Conservation (phyloP, 345 rosid genomes). For the Aquilaria malaccensis region DNA sequence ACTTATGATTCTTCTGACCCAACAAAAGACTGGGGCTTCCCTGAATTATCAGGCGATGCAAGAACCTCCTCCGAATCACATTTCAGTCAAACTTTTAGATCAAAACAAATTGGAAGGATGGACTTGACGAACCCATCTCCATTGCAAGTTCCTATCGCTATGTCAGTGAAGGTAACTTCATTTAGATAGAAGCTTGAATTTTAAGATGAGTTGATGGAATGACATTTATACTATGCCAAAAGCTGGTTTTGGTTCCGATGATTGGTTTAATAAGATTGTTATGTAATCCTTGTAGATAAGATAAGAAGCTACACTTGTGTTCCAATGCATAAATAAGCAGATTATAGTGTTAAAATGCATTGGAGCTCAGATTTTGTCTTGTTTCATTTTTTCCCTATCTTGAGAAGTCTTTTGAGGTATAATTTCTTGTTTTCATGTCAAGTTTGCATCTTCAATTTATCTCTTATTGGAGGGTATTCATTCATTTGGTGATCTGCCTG, state of each 20-base stretch:
- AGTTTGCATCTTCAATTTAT: no score
- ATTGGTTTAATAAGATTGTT: no score
- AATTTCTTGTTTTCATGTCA: no score
- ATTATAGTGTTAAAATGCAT: no score
- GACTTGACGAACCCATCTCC: constrained; percentile 13
- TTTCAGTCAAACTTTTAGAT: constrained; percentile 22
- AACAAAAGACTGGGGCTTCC: constrained; percentile 83
- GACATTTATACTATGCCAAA: background rate
- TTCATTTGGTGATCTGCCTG: background rate
- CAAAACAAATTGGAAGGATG: constrained; percentile 22
- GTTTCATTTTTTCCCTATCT: no score
- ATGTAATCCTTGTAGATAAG: no score
- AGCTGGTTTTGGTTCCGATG: no score
- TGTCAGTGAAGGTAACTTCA: constrained; percentile 46
- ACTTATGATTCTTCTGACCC: constrained; percentile 81
- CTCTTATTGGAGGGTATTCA: background rate
- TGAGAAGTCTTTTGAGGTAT: no score
- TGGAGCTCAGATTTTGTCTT: no score
- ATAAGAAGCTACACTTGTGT: no score
- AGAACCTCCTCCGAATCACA: constrained; percentile 17
- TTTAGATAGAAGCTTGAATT: constrained; percentile 5
- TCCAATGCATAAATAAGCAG: no score
- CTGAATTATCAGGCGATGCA: constrained; percentile 40
- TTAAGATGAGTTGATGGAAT: background rate
- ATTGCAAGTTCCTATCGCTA: constrained; percentile 23